Percentiles rank a stretch among this genome's conserved stretches.
phyloP scores from a whole-genome alignment of 2,329 filamentous ascomycete genomes.

The Sarocladium strictum region DNA sequence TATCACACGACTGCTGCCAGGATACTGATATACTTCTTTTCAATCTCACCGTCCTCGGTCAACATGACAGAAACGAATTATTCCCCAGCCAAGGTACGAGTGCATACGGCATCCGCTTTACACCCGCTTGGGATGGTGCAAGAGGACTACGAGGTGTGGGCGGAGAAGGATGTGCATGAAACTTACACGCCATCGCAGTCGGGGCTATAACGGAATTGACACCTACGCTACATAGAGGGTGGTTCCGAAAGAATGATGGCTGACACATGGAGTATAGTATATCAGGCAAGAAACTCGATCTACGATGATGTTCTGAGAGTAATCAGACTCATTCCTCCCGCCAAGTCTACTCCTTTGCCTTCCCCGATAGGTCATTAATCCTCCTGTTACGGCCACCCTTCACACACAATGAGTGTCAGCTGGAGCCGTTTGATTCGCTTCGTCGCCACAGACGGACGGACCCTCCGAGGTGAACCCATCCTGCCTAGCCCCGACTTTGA shows the following conservation, averaged over 20 bases:
- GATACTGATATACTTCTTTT: background rate
- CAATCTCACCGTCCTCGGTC: background rate
- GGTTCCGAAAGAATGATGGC: background rate
- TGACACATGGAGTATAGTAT: slow-evolving; percentile 12
- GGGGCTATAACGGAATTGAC: background rate
- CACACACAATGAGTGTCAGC: slow-evolving; percentile 19
- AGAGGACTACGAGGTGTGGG: background rate
- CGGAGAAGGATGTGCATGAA: background rate
- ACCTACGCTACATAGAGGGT: background rate
- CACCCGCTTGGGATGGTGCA: background rate
- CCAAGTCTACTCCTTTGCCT: background rate
- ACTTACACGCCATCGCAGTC: background rate
- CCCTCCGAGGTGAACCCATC: slow-evolving; percentile 47
- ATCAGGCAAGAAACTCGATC: background rate
- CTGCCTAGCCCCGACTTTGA: slow-evolving; percentile 38
- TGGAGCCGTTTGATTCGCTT: slow-evolving; percentile 53
- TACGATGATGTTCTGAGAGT: background rate
- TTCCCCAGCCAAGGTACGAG: background rate
- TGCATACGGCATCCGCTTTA: background rate
- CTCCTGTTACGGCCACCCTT: background rate
- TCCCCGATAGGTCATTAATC: background rate
- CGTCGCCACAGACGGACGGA: slow-evolving; percentile 41
- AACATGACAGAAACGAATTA: background rate
- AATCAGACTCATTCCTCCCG: background rate
- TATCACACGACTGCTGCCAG: background rate